Evolutionary conservation across 345 rosid species (phyloP), one percentile per base, ranked within the genome.

Genomic region (Moringa oleifera): DNA sequence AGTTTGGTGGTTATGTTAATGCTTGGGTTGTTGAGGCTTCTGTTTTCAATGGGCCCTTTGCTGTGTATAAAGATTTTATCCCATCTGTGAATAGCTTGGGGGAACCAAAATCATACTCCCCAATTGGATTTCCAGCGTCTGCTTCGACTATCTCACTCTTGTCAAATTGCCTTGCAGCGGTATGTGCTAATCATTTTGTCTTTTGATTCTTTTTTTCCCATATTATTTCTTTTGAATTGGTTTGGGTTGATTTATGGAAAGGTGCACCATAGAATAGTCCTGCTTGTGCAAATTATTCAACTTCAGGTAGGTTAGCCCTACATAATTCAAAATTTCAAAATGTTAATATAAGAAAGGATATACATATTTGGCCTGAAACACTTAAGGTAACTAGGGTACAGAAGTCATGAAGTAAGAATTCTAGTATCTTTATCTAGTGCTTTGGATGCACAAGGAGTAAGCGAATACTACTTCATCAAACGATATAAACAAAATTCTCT

Each of bases 1-100:
- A 90, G 65, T 81, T 83, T 45, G 90, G 91, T 11, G 68, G 68
- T n/a, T 77, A 76, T 64, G 67, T 80, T 25, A 86, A 90, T 68
- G 94, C 90, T 53, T 83, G 87, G 87, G 90, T 88, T 23, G 70
- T 93, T 57, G 87, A 88, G 64, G 87, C 94, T 72, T 70, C 87
- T 51, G 20, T 75, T 41, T 86, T 74, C 74, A 83, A 80, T 37
- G 98, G 97, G 0, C 82, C 89, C 7, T 93, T 87, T 51, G 91
- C 98, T 5, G 78, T 89, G 64, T 89, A 85, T 53, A 76, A 71
- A 19, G 88, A 85, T 61, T 93, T 90, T 70, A 67, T 90, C 47
- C 94, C 96, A 10, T 71, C 85, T 6, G 78, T 81, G 53, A 83
- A 88, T 54, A 61, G 47, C 0, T 64, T 57, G 10, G 97, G 96